These are phyloP conservation scores for Fusarium drepaniforme DNA, from an alignment of 2,329 filamentous ascomycete genomes.

Conservation along the genomic window DNA sequence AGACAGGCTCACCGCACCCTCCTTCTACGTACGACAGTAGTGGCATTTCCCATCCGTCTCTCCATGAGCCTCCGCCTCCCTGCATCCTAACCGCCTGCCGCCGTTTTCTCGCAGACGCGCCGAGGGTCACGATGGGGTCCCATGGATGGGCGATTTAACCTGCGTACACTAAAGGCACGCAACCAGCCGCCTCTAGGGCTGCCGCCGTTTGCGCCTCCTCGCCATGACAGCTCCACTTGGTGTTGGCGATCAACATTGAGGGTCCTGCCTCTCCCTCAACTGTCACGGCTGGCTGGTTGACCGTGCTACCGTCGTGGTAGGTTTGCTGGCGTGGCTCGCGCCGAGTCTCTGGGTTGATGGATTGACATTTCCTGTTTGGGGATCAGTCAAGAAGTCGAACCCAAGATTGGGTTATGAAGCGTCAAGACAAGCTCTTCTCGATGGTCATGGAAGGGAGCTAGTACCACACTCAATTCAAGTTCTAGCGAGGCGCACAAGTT, in stretches of 20 bases:
- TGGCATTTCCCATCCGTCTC: background rate
- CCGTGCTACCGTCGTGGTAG: constrained; percentile 1
- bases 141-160: constrained; percentile 18
- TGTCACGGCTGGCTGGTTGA: constrained; percentile 22
- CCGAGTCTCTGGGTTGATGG: constrained; percentile 11
- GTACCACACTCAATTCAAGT: constrained; percentile 2
- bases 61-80: constrained; percentile 11
- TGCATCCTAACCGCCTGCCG: constrained; percentile 15
- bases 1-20: background rate
- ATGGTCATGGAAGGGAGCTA: background rate
- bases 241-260: constrained; percentile 33
- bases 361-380: constrained; percentile 22
- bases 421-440: background rate
- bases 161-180: constrained; percentile 31
- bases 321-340: constrained; percentile 17
- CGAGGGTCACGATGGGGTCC: constrained; percentile 17
- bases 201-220: constrained; percentile 44
- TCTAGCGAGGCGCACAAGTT: background rate
- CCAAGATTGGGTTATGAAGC: constrained; percentile 19
- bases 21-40: background rate
- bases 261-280: constrained; percentile 33
- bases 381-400: constrained; percentile 10
- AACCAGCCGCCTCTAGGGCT: constrained; percentile 37
- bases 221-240: constrained; percentile 45
- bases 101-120: constrained; percentile 23